Evolutionary conservation across 768 basidiomycete species (phyloP).

Genomic region (Dendrothele bispora): DNA sequence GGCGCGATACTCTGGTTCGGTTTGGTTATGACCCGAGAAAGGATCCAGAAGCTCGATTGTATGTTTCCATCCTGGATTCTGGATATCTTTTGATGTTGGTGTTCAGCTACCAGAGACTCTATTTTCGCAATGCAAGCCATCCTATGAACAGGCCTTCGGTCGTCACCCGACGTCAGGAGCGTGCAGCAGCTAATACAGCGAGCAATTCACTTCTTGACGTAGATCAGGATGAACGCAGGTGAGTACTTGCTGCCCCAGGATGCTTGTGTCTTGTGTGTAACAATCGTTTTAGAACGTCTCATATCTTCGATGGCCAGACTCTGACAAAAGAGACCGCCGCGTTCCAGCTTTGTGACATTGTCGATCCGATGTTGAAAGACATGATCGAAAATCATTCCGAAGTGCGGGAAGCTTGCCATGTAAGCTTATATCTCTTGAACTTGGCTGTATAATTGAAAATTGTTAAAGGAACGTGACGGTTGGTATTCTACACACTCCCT

Average conservation of each 20-base stretch:
- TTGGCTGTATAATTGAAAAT: slow-evolving; percentile 1
- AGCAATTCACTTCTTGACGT: too few species aligned
- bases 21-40: slow-evolving; percentile 90
- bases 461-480: slow-evolving; percentile 72
- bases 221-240: slow-evolving; percentile 35
- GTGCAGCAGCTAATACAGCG: slow-evolving; percentile 25
- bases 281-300: slow-evolving; percentile 49
- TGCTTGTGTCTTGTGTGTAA: neutral
- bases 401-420: slow-evolving; percentile 71
- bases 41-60: slow-evolving; percentile 76
- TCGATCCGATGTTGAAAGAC: slow-evolving; percentile 77
- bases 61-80: slow-evolving; percentile 26
- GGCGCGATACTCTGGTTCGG: slow-evolving; percentile 84
- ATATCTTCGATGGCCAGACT: slow-evolving; percentile 86
- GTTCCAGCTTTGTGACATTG: slow-evolving; percentile 92
- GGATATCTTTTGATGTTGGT: neutral
- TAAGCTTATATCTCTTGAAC: slow-evolving; percentile 37
- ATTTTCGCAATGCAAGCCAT: slow-evolving; percentile 87
- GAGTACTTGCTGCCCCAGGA: neutral
- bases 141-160: slow-evolving; percentile 77
- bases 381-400: slow-evolving; percentile 79
- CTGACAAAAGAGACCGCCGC: slow-evolving; percentile 85
- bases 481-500: slow-evolving; percentile 82
- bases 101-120: slow-evolving; percentile 86
- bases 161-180: slow-evolving; percentile 64